Percentiles rank a stretch among this genome's conserved stretches.
Conservation (phyloP, 208 protist genomes). For the Trypanosoma rangeli region DNA sequence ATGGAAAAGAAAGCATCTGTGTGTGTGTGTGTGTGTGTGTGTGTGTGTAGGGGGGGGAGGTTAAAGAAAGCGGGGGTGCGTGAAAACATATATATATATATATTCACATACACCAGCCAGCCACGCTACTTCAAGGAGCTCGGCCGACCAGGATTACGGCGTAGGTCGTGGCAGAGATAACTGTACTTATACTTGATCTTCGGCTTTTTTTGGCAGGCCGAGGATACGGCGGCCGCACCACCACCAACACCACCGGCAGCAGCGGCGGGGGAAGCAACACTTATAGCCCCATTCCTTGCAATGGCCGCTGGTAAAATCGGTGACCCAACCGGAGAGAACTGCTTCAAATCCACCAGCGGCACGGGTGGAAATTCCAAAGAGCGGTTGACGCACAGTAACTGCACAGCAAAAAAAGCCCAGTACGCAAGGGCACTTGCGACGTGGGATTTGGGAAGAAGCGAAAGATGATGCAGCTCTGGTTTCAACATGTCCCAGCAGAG, state of each 20-base stretch:
- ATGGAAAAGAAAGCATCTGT: not conserved
- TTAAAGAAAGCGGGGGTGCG: not conserved
- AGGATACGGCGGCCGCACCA: conserved; percentile 1
- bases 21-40: not conserved
- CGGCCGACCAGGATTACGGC: conserved; percentile 7
- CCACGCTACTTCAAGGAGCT: conserved; percentile 2
- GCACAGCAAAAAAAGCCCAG: conserved; percentile 41
- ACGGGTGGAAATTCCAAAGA: conserved; percentile 37
- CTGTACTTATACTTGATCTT: conserved; percentile 58
- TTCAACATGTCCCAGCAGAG: conserved; percentile 53
- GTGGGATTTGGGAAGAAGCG: conserved; percentile 20
- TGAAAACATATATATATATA: not conserved
- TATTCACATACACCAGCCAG: conserved; percentile 3
- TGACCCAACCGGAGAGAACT: conserved; percentile 18
- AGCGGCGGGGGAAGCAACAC: not conserved
- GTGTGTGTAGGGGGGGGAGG: not conserved
- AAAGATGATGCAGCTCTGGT: conserved; percentile 33
- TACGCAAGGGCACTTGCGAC: conserved; percentile 30
- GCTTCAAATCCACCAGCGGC: conserved; percentile 28
- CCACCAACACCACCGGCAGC: not conserved
- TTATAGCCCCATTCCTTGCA: not conserved
- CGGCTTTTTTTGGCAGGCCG: conserved; percentile 21
- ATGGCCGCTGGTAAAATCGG: not conserved
- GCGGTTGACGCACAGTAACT: conserved; percentile 44
- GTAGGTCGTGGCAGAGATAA: conserved; percentile 41